Conservation (phyloP, 257 asterid genomes). For the Solanum sejunctum region DNA sequence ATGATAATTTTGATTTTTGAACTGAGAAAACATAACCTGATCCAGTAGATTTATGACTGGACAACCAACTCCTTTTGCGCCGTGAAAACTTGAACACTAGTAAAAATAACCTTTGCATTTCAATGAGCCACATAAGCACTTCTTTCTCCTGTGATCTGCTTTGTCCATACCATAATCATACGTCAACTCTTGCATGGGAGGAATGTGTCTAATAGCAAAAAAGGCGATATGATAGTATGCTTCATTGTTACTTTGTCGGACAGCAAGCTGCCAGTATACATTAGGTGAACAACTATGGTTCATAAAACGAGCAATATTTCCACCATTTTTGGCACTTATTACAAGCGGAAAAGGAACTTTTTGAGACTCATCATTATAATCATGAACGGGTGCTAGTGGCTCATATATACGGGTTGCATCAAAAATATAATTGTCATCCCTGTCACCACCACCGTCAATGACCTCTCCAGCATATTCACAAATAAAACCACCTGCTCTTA, state of each 20-base stretch:
- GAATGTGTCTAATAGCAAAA: conserved; percentile 73
- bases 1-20: background rate
- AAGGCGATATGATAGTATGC: conserved; percentile 65
- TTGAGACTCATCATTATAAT: conserved; percentile 18
- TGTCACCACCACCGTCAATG: conserved; percentile 21
- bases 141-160: conserved; percentile 41
- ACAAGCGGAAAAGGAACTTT: conserved; percentile 67
- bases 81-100: conserved; percentile 6
- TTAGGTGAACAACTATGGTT: conserved; percentile 91
- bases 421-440: conserved; percentile 43
- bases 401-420: conserved; percentile 66
- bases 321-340: conserved; percentile 52
- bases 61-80: background rate
- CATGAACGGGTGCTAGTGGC: conserved; percentile 35
- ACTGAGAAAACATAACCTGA: background rate
- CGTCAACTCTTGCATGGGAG: conserved; percentile 92
- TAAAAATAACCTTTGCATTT: conserved; percentile 79
- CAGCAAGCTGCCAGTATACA: conserved; percentile 73
- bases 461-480: conserved; percentile 95
- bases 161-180: conserved; percentile 71
- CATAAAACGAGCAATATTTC: conserved; percentile 87
- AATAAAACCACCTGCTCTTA: conserved; percentile 69
- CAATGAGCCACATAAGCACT: conserved; percentile 62
- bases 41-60: background rate
- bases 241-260: conserved; percentile 53